Evolutionary conservation across 371 early-diverging fungal species (phyloP).

Genomic region (Syncephalis plumigaleata): DNA sequence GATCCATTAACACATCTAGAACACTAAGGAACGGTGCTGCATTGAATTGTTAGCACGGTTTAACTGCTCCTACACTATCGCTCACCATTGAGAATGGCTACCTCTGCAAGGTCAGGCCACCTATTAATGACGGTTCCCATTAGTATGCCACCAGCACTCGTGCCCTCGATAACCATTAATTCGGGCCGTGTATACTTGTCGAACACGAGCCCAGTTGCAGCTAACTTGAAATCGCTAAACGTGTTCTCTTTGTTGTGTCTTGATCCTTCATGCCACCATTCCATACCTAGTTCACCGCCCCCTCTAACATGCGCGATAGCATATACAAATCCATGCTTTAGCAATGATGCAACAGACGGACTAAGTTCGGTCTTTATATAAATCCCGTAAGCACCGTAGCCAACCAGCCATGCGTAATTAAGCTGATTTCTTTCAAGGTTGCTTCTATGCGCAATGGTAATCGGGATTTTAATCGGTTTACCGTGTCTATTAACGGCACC

Average conservation of each 20-base stretch:
- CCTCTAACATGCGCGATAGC: slow-evolving; percentile 45
- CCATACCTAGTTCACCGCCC: slow-evolving; percentile 35
- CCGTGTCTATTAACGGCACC: slow-evolving; percentile 23
- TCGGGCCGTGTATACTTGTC: slow-evolving; percentile 29
- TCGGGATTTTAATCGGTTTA: slow-evolving; percentile 22
- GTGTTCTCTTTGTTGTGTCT: slow-evolving; percentile 33
- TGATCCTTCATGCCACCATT: slow-evolving; percentile 38
- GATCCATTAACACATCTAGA: slow-evolving; percentile 30
- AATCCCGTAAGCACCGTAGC: slow-evolving; percentile 3
- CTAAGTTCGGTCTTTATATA: slow-evolving; percentile 1
- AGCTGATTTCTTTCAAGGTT: neutral
- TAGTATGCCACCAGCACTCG: slow-evolving; percentile 36
- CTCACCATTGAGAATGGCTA: no score
- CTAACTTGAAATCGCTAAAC: slow-evolving; percentile 28
- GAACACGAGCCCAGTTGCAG: slow-evolving; percentile 27
- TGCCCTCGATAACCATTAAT: slow-evolving; percentile 30
- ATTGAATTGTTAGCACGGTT: no score
- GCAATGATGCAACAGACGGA: neutral
- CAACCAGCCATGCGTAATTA: slow-evolving; percentile 1
- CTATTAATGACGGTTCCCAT: slow-evolving; percentile 33
- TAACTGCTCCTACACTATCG: no score
- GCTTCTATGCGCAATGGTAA: slow-evolving; percentile 1
- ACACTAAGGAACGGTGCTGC: slow-evolving; percentile 36
- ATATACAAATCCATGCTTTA: slow-evolving; percentile 28
- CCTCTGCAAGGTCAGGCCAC: slow-evolving; percentile 28